A percentile compares a stretch with the other conserved stretches of the same genome.
phyloP scores from a whole-genome alignment of 1,284 basidiomycete species.

The Cryptococcus sp. region DNA sequence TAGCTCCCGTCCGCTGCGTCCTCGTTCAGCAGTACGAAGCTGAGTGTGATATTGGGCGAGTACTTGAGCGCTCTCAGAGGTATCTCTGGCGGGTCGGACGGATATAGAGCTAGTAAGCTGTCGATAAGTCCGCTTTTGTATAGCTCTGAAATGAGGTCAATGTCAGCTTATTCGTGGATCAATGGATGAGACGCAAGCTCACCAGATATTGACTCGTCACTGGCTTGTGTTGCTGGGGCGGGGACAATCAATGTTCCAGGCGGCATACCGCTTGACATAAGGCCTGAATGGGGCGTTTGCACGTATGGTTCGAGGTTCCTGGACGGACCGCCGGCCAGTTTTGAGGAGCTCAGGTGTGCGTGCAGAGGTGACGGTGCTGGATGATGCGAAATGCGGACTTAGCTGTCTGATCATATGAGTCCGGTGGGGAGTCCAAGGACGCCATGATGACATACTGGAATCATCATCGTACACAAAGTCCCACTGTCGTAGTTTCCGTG shows the following conservation, averaged over 20 bases:
- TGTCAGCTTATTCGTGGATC: not conserved
- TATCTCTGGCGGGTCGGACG: slow-evolving; percentile 25
- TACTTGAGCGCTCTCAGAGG: slow-evolving; percentile 60
- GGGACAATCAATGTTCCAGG: slow-evolving; percentile 43
- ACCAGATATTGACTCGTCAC: slow-evolving; percentile 19
- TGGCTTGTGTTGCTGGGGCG: slow-evolving; percentile 34
- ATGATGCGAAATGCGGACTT: not conserved
- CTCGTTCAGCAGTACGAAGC: slow-evolving; percentile 72
- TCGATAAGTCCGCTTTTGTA: slow-evolving; percentile 54
- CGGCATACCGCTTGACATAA: slow-evolving; percentile 26
- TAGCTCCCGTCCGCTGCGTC: slow-evolving; percentile 69
- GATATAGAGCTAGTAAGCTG: slow-evolving; percentile 57
- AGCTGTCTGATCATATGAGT: not conserved
- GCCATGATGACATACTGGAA: not conserved
- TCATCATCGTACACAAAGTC: slow-evolving; percentile 19
- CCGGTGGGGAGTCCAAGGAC: not conserved
- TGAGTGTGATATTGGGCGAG: slow-evolving; percentile 66
- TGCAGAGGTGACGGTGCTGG: too few species aligned
- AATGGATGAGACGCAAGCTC: not conserved
- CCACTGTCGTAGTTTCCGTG: slow-evolving; percentile 15
- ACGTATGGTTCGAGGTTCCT: slow-evolving; percentile 40
- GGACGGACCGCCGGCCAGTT: too few species aligned
- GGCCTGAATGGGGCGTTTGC: slow-evolving; percentile 24
- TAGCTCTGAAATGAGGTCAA: slow-evolving; percentile 27
- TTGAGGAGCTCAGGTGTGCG: too few species aligned